A percentile compares a stretch with the other conserved stretches of the same genome.
Conservation (phyloP, 164 flowering plant genomes). For the Annona cherimola region DNA sequence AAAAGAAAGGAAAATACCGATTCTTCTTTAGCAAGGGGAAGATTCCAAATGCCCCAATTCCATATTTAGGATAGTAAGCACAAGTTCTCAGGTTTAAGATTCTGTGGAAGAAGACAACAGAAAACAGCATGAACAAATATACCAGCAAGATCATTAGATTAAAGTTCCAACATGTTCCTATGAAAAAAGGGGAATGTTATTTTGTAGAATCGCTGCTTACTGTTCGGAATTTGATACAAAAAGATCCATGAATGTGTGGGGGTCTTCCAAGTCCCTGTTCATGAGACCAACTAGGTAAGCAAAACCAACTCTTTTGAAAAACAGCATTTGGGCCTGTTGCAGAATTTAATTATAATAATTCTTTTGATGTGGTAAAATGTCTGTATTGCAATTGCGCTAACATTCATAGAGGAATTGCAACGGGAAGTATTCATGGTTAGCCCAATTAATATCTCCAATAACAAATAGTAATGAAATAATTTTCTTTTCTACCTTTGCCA, state of each 20-base stretch:
- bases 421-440: no score
- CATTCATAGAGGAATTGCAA: no score
- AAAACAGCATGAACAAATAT: constrained; percentile 4
- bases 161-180: neutral
- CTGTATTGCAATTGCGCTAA: neutral
- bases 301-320: neutral
- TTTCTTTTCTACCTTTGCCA: constrained; percentile 77
- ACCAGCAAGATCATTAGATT: constrained; percentile 3
- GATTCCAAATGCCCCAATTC: constrained; percentile 83
- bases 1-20: constrained; percentile 37
- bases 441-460: neutral
- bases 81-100: constrained; percentile 71
- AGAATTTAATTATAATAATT: neutral
- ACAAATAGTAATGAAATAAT: neutral
- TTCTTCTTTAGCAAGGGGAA: constrained; percentile 58
- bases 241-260: constrained; percentile 85
- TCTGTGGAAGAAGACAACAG: constrained; percentile 29
- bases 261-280: constrained; percentile 76
- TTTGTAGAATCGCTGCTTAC: constrained; percentile 37
- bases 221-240: constrained; percentile 77
- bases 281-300: constrained; percentile 1
- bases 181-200: neutral
- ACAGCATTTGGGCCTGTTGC: neutral
- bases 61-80: constrained; percentile 72
- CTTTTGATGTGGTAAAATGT: neutral